Conservation (phyloP, 2,329 filamentous ascomycete genomes). For the Penicillium sp. region DNA sequence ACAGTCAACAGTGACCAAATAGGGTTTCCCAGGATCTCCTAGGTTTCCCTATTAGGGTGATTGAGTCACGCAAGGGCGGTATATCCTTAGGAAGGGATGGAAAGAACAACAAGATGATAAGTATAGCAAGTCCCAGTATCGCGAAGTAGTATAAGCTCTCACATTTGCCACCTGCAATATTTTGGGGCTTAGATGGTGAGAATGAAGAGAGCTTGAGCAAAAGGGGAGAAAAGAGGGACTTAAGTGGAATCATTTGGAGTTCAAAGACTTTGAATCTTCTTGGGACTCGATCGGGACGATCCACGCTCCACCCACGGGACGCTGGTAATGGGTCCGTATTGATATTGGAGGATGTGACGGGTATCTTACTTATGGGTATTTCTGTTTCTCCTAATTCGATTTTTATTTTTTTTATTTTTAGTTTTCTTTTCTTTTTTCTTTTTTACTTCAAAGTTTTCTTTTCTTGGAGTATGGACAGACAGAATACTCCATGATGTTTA, state of each 20-base stretch:
- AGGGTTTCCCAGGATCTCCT: background rate
- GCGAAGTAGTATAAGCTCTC: background rate
- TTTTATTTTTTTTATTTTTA: background rate
- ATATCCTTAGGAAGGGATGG: conserved; percentile 13
- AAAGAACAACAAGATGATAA: conserved; percentile 13
- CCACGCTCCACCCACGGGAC: conserved; percentile 15
- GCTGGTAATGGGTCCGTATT: conserved; percentile 16
- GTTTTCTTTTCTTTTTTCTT: background rate
- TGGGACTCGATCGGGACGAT: conserved; percentile 29
- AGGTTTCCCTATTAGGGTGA: conserved; percentile 8
- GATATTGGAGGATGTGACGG: conserved; percentile 9
- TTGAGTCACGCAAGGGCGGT: conserved; percentile 23
- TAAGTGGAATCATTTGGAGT: conserved; percentile 18
- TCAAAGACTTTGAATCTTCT: conserved; percentile 21
- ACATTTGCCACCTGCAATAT: conserved; percentile 34
- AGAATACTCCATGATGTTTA: background rate
- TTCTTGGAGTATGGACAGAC: background rate
- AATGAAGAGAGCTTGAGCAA: conserved; percentile 7
- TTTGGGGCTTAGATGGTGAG: conserved; percentile 5
- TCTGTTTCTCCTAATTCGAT: conserved; percentile 1
- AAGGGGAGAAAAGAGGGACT: conserved; percentile 12
- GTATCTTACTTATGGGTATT: background rate
- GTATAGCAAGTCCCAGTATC: background rate
- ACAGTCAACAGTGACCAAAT: conserved; percentile 12
- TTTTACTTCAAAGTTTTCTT: background rate